Base-by-base conservation (phyloP, 129 eudicot genomes). In the Helianthus annuus region DNA sequence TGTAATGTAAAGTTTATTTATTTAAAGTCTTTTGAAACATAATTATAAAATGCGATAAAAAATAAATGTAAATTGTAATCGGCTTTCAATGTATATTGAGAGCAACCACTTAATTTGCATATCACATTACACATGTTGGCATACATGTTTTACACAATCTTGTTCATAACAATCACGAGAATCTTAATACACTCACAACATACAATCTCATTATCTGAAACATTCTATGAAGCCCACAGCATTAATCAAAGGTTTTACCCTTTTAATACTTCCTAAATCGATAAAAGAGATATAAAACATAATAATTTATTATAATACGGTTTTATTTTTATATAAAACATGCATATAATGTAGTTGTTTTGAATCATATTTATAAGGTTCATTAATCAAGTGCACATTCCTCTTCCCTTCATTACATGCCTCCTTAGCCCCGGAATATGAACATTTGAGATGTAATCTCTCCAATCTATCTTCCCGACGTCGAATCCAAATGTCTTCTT, bases 351-450 rank as follows among this genome's bases (percentile, higher is more conserved):
- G 58, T 65, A 53, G 17, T 53, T 65, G 10, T 66, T 38, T 76
- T 3, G 49, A 60, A 63, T 76, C 13, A 14, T 61, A 40, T 72
- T 16, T 27, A 16, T 76, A n/a, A 58, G 10, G 34, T 61, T 16
- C 39, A 19, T 46, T 67, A 44, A 19, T 54, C 62, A 44, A 76
- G 71, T 81, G 80, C 88, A 73, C 81, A 74, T 81, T 49, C 95
- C 80, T 82, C 98, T 87, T 63, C 96, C 98, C 82, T 93, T 93
- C 97, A 90, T 89, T 29, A 93, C 98, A 87, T 93, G 98, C 81
- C 83, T 90, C 85, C 98, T 89, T 72, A 90, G 83, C 34, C 98
- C 98, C 5, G 98, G 98, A 75, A 93, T 87, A 72, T 93, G 98
- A 59, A 93, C 82, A 73, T 87, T 93, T 40, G 88, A 87, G 66